Evolutionary conservation across 2,329 filamentous ascomycete genomes (phyloP).

Genomic region (Helotiales sp.): DNA sequence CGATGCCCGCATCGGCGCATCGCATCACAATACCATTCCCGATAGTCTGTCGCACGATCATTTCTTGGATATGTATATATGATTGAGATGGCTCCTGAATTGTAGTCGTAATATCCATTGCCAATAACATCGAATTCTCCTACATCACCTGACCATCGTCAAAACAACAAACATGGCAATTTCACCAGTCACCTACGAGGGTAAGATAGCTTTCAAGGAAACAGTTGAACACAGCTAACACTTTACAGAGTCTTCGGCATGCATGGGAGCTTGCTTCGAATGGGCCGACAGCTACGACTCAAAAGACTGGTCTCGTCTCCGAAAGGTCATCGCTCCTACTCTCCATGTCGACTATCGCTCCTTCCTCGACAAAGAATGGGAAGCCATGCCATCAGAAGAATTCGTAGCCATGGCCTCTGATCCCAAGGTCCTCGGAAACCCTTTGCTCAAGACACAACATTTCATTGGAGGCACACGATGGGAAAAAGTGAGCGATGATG

Average conservation of each 20-base stretch:
- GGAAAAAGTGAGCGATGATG: slow-evolving; percentile 55
- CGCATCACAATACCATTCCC: neutral
- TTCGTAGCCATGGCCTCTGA: slow-evolving; percentile 59
- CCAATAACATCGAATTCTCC: neutral
- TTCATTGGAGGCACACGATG: slow-evolving; percentile 60
- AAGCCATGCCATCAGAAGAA: slow-evolving; percentile 59
- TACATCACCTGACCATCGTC: neutral
- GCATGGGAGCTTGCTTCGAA: slow-evolving; percentile 45
- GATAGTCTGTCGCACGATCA: neutral
- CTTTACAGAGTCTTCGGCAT: slow-evolving; percentile 11
- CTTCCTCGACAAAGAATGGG: slow-evolving; percentile 60
- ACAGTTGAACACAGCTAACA: neutral
- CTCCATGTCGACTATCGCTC: slow-evolving; percentile 66
- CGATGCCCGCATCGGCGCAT: neutral
- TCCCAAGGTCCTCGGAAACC: slow-evolving; percentile 57
- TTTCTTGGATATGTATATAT: neutral
- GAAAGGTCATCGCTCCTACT: slow-evolving; percentile 62
- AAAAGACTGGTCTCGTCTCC: slow-evolving; percentile 63
- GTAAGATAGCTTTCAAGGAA: neutral
- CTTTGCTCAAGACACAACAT: slow-evolving; percentile 63
- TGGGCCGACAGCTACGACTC: slow-evolving; percentile 66
- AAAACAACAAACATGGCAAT: neutral
- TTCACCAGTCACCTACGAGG: neutral
- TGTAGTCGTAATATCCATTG: neutral
- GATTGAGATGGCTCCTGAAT: neutral